A percentile compares a stretch with the other conserved stretches of the same genome.
phyloP scores from a whole-genome alignment of 306 rosid genomes.

The Cucumis sativus region Cucumber_9930_V3 NC_026655.2:17836501-17837000 shows the following conservation, averaged over 20 bases:
- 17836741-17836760: slow-evolving; percentile 98
- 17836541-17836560: neutral
- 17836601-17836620: neutral
- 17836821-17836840: neutral
- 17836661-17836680: neutral
- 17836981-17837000: slow-evolving; percentile 59
- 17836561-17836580: neutral
- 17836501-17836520: neutral
- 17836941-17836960: slow-evolving; percentile 71
- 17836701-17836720: slow-evolving; percentile 75
- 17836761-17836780: slow-evolving; percentile 63
- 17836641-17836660: neutral
- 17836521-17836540: neutral
- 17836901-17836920: slow-evolving; percentile 66
- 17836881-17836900: slow-evolving; percentile 54
- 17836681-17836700: slow-evolving; percentile 2
- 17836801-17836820: neutral
- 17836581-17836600: neutral
- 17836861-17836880: slow-evolving; percentile 12
- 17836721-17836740: slow-evolving; percentile 68
- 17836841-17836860: neutral
- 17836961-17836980: slow-evolving; percentile 83
- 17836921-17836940: slow-evolving; percentile 66
- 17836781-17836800: slow-evolving; percentile 27
- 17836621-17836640: neutral